These are phyloP conservation scores for Metschnikowia kunwiensis DNA, from an alignment of 805 yeast genomes.

Conservation along the genomic window DNA sequence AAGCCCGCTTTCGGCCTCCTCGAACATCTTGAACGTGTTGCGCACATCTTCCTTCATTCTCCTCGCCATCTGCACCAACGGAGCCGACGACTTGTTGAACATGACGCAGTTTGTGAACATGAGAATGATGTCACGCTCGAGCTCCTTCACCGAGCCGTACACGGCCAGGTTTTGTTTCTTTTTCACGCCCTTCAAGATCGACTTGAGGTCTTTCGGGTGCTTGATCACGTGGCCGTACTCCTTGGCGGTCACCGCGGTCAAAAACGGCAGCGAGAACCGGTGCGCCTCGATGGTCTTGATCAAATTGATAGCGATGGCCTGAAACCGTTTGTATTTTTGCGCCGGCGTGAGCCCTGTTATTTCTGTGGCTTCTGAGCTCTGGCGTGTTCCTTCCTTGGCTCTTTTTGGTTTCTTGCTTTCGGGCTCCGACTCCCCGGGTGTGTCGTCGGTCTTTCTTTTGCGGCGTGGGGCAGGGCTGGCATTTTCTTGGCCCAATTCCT, in stretches of 20 bases:
- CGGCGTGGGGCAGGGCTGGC: not conserved
- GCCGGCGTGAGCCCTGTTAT: slow-evolving; percentile 2
- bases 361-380: not conserved
- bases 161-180: slow-evolving; percentile 31
- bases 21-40: slow-evolving; percentile 53
- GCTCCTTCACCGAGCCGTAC: slow-evolving; percentile 55
- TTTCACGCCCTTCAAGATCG: slow-evolving; percentile 55
- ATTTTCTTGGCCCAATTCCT: not conserved
- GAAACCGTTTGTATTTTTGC: slow-evolving; percentile 48
- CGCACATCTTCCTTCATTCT: slow-evolving; percentile 71
- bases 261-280: slow-evolving; percentile 69
- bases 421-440: not conserved
- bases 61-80: slow-evolving; percentile 56
- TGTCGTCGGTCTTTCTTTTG: not conserved
- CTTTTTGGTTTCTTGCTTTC: slow-evolving; percentile 2
- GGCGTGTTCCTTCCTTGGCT: not conserved
- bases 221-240: slow-evolving; percentile 60
- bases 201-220: slow-evolving; percentile 66
- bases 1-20: slow-evolving; percentile 43
- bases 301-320: slow-evolving; percentile 57
- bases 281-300: slow-evolving; percentile 65
- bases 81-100: slow-evolving; percentile 69
- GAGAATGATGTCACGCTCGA: slow-evolving; percentile 65
- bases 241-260: slow-evolving; percentile 72
- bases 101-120: slow-evolving; percentile 85